A percentile compares a stretch with the other conserved stretches of the same genome.
These are phyloP conservation scores for Teratosphaeria nubilosa DNA, from an alignment of 2,329 filamentous ascomycete species.

Conservation along the genomic window DNA sequence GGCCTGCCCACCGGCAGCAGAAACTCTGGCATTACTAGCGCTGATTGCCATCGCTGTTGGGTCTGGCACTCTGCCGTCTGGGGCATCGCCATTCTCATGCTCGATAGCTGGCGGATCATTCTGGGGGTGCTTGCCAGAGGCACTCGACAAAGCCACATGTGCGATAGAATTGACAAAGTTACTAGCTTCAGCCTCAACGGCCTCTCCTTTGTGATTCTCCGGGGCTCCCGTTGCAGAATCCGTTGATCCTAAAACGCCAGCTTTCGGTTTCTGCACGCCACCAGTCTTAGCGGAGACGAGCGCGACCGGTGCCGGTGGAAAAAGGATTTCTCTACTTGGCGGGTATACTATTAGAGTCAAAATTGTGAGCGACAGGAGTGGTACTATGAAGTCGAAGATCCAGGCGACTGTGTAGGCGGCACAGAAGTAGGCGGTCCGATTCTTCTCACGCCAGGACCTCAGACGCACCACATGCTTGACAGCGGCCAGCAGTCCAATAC, in stretches of 20 bases:
- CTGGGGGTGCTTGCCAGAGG: conserved; percentile 66
- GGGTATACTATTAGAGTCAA: conserved; percentile 59
- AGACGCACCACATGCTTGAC: conserved; percentile 67
- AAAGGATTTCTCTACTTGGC: conserved; percentile 51
- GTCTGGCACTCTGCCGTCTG: conserved; percentile 49
- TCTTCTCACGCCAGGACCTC: conserved; percentile 67
- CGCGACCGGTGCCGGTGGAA: conserved; percentile 67
- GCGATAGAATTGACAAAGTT: conserved; percentile 70
- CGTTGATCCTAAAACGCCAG: conserved; percentile 64
- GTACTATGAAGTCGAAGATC: conserved; percentile 60
- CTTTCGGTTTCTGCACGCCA: conserved; percentile 64
- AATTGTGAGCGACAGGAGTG: conserved; percentile 47
- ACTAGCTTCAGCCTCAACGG: conserved; percentile 71
- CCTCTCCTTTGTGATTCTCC: conserved; percentile 74
- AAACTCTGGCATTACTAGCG: conserved; percentile 45
- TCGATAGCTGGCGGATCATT: conserved; percentile 46
- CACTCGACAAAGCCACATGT: conserved; percentile 61
- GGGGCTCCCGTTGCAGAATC: conserved; percentile 73
- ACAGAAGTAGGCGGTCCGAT: conserved; percentile 58
- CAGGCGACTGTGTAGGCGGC: conserved; percentile 56
- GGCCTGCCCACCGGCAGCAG: conserved; percentile 42
- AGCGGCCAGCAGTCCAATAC: conserved; percentile 54
- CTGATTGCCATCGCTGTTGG: conserved; percentile 46
- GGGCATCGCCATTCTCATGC: conserved; percentile 24
- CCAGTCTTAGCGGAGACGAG: conserved; percentile 61